A percentile compares a stretch with the other conserved stretches of the same genome.
These are phyloP conservation scores for Ceratobasidium sp. DNA, from an alignment of 1,284 basidiomycete genomes.

Conservation along the genomic window DNA sequence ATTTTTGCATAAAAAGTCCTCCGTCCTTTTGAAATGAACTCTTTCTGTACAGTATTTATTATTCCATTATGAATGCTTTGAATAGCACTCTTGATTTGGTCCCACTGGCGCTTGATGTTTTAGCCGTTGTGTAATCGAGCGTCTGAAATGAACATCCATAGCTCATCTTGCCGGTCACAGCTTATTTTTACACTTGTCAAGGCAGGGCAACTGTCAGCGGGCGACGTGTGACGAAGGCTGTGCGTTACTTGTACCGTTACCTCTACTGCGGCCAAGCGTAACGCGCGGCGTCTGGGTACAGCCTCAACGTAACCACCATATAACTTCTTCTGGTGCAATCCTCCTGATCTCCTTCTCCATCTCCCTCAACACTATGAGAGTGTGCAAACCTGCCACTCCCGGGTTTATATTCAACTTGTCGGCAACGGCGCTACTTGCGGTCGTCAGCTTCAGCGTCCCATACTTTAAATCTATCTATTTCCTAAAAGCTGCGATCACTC, in stretches of 20 bases:
- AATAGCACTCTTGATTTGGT: constrained; percentile 12
- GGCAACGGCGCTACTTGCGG: constrained; percentile 74
- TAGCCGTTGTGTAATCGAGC: not conserved
- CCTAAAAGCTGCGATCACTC: constrained; percentile 71
- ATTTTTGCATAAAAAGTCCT: constrained; percentile 15
- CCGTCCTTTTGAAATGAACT: not conserved
- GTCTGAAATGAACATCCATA: constrained; percentile 1
- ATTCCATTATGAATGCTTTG: constrained; percentile 20
- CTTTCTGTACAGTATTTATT: constrained; percentile 23
- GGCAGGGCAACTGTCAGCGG: no score
- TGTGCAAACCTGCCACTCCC: constrained; percentile 77
- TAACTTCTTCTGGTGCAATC: not conserved
- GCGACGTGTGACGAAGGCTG: not conserved
- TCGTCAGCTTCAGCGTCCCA: constrained; percentile 87
- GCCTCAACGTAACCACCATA: constrained; percentile 26
- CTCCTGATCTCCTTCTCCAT: not conserved
- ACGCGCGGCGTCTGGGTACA: not conserved
- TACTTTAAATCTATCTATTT: constrained; percentile 85
- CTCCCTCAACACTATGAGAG: constrained; percentile 44
- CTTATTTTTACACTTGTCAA: no score
- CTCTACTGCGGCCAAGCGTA: constrained; percentile 11
- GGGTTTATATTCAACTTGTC: constrained; percentile 79
- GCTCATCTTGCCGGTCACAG: no score
- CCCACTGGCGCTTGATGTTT: not conserved
- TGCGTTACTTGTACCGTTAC: not conserved